Percentiles rank a stretch among this genome's conserved stretches.
phyloP scores from a whole-genome alignment of 257 asterid genomes.

The Solanum ossicruentum region DNA sequence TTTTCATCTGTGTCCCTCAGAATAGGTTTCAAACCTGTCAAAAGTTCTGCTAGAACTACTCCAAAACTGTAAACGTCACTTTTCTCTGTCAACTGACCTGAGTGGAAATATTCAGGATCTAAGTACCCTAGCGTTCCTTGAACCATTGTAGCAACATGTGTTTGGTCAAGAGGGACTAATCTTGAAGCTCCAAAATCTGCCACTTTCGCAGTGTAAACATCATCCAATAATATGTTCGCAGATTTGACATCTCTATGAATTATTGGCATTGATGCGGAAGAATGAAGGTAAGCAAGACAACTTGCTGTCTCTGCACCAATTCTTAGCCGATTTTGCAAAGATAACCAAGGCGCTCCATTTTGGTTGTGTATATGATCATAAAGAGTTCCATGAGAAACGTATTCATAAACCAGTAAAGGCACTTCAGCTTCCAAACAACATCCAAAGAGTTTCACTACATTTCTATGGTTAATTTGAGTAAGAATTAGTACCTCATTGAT shows the following conservation, averaged over 20 bases:
- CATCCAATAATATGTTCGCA: constrained; percentile 37
- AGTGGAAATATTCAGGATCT: constrained; percentile 52
- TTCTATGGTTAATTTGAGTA: constrained; percentile 48
- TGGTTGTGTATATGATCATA: constrained; percentile 33
- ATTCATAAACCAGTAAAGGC: constrained; percentile 44
- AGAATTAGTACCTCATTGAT: constrained; percentile 56
- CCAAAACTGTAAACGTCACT: constrained; percentile 58
- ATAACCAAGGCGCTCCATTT: constrained; percentile 27
- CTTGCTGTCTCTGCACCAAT: constrained; percentile 37
- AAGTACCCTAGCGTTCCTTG: constrained; percentile 54
- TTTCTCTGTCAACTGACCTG: constrained; percentile 35
- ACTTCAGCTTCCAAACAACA: constrained; percentile 53
- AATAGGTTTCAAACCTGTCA: constrained; percentile 38
- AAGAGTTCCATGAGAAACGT: constrained; percentile 25
- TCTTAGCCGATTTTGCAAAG: constrained; percentile 33
- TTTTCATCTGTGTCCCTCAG: neutral
- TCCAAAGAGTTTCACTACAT: constrained; percentile 50
- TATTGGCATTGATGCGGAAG: constrained; percentile 33
- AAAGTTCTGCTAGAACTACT: constrained; percentile 38
- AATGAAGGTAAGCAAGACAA: constrained; percentile 52
- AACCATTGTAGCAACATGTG: constrained; percentile 44
- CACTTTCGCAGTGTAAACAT: constrained; percentile 30
- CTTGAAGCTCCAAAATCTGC: constrained; percentile 60
- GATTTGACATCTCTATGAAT: constrained; percentile 59
- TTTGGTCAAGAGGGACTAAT: constrained; percentile 33